Evolutionary conservation across 2,329 filamentous ascomycete genomes (phyloP), one percentile per base, ranked within the genome.

Genomic region (Diaporthe citri): DNA sequence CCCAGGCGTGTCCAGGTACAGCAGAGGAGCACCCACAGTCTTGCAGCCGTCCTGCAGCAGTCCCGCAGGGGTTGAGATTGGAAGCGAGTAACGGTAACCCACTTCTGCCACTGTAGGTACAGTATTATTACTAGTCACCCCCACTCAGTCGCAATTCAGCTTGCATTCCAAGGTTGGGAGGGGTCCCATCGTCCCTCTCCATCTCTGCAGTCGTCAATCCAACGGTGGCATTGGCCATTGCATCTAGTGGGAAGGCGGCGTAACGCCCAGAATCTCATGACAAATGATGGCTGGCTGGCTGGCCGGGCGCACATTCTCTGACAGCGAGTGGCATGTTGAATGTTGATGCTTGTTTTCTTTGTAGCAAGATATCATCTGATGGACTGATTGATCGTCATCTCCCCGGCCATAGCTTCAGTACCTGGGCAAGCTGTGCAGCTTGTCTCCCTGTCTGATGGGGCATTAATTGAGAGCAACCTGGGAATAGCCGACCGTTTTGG

Each of bases 211-310:
- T n/a, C 17, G 3, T 25, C 31, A 67, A 51, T 67, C 46, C 46
- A 22, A 69, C 64, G 15, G 34, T 55, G 48, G n/a, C 48, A 69
- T 69, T 69, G 64, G 64, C 64, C 36, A 55, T n/a, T 41, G 46
- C 46, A 28, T 10, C n/a, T 28, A 7, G 22, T 55, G 12, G 60
- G 15, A 55, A 20, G 48, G 39, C 17, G 64, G 48, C 64, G 64
- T 69, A 41, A 69, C 64, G 64, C 64, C 48, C 22, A 69, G 64
- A 17, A 39, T 55, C 64, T 55, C 64, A 41, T 55, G 64, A 69
- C 48, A 28, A 52, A 69, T 67, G 62, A 69, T 55, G 62, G 62
- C 46, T 67, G 64, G 64, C 64, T 69, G 48, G 60, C 41, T 39
- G 36, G 36, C 48, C 51, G n/a, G n/a, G 60, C 9, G 7, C 10